phyloP scores from a whole-genome alignment of 1,284 basidiomycete species.

The Coniophora puteana region DNA sequence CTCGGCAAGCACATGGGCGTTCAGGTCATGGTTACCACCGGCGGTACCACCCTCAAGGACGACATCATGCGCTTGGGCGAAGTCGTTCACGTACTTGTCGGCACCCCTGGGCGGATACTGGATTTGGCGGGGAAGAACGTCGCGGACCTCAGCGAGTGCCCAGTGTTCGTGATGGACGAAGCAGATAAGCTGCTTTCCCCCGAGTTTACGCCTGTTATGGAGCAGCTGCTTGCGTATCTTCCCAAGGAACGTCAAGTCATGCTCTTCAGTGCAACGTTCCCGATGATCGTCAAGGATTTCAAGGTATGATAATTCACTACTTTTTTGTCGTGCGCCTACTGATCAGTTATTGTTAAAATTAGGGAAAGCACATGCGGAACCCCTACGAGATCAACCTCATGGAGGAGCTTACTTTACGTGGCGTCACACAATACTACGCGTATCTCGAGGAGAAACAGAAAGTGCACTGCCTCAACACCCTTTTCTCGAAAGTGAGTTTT shows the following conservation, averaged over 20 bases:
- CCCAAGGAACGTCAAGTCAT: slow-evolving; percentile 92
- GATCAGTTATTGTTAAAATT: slow-evolving; percentile 5
- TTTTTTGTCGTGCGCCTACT: slow-evolving; percentile 4
- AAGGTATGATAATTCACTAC: slow-evolving; percentile 56
- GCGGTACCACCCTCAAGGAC: slow-evolving; percentile 96
- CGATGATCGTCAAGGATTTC: slow-evolving; percentile 98
- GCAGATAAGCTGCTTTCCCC: slow-evolving; percentile 97
- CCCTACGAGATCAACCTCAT: slow-evolving; percentile 99
- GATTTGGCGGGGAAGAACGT: slow-evolving; percentile 94
- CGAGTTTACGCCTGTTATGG: slow-evolving; percentile 98
- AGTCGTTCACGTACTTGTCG: slow-evolving; percentile 93
- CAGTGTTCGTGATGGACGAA: slow-evolving; percentile 98
- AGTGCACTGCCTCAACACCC: slow-evolving; percentile 97
- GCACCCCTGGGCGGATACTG: slow-evolving; percentile 94
- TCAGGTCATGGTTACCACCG: slow-evolving; percentile 99
- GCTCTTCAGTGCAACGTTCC: slow-evolving; percentile 99
- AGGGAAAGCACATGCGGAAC: slow-evolving; percentile 97
- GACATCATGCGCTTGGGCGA: slow-evolving; percentile 94
- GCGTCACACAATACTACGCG: slow-evolving; percentile 99
- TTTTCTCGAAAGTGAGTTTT: slow-evolving; percentile 83
- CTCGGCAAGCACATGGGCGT: slow-evolving; percentile 94
- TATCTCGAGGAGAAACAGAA: slow-evolving; percentile 99
- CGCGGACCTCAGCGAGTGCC: slow-evolving; percentile 92
- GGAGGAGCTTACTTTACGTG: slow-evolving; percentile 98
- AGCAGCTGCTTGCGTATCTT: slow-evolving; percentile 87